phyloP scores from a whole-genome alignment of 371 early-diverging fungal genomes.

The Actinomortierella ambigua region DNA sequence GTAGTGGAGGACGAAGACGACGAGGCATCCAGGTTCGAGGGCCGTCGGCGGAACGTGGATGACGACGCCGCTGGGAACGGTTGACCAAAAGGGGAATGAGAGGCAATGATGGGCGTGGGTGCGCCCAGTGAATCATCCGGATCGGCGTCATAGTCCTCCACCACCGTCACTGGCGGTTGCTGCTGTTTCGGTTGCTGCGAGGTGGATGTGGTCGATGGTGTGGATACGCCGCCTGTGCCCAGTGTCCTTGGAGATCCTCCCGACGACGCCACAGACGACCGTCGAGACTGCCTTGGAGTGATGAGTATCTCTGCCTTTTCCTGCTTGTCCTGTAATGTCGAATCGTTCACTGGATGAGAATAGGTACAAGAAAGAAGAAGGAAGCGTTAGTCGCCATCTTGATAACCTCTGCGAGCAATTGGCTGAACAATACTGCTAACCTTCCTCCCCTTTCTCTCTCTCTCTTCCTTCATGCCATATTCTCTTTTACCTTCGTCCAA shows the following conservation, averaged over 20 bases:
- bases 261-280: neutral
- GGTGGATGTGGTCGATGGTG: slow-evolving; percentile 6
- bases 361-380: too few species aligned
- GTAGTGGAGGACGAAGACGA: slow-evolving; percentile 25
- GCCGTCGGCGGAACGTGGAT: neutral
- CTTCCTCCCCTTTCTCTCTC: too few species aligned
- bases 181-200: neutral
- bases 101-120: slow-evolving; percentile 7
- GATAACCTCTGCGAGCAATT: too few species aligned
- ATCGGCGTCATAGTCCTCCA: slow-evolving; percentile 29
- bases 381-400: too few species aligned
- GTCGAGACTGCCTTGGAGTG: neutral
- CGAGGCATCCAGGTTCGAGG: slow-evolving; percentile 22
- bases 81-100: neutral
- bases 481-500: too few species aligned
- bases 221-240: slow-evolving; percentile 10
- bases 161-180: slow-evolving; percentile 4
- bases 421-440: too few species aligned
- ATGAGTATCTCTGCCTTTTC: neutral
- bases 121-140: slow-evolving; percentile 45
- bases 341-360: too few species aligned
- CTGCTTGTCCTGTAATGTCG: neutral
- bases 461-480: too few species aligned
- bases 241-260: slow-evolving; percentile 10
- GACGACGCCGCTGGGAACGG: slow-evolving; percentile 7